Percentiles rank a stretch among this genome's conserved stretches.
Conservation (phyloP, 1,139 yeast species). For the Yamadazyma conglobata region DNA sequence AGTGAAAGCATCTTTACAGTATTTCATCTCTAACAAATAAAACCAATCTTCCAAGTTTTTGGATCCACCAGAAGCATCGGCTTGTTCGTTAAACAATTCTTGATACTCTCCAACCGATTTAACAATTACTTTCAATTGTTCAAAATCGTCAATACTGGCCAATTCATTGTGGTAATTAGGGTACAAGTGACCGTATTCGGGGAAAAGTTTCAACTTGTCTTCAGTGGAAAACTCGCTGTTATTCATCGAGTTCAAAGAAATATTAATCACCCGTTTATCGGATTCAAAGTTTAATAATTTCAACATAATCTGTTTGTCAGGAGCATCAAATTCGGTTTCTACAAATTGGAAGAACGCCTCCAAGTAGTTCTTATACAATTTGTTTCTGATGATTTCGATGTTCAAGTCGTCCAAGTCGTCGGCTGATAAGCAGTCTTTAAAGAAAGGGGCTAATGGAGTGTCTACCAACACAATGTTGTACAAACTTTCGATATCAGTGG, state of each 20-base stretch:
- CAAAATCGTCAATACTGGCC: slow-evolving; percentile 79
- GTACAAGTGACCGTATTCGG: slow-evolving; percentile 75
- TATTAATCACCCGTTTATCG: slow-evolving; percentile 90
- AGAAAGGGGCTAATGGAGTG: slow-evolving; percentile 96
- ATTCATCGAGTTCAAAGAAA: slow-evolving; percentile 83
- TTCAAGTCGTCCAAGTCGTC: slow-evolving; percentile 94
- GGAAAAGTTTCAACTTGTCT: slow-evolving; percentile 69
- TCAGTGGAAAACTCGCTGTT: slow-evolving; percentile 68
- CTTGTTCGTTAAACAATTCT: slow-evolving; percentile 62
- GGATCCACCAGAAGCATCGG: slow-evolving; percentile 43
- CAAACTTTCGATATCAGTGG: slow-evolving; percentile 88
- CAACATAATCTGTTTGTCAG: slow-evolving; percentile 80
- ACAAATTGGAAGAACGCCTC: slow-evolving; percentile 81
- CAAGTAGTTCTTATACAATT: slow-evolving; percentile 85
- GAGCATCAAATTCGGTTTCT: slow-evolving; percentile 56
- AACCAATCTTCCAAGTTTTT: slow-evolving; percentile 88
- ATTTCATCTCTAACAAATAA: slow-evolving; percentile 86
- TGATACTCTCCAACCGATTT: slow-evolving; percentile 73
- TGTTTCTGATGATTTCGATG: slow-evolving; percentile 91
- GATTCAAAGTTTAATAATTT: slow-evolving; percentile 84
- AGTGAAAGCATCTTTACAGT: slow-evolving; percentile 89
- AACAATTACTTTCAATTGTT: slow-evolving; percentile 71
- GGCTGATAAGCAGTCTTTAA: slow-evolving; percentile 86
- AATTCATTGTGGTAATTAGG: slow-evolving; percentile 71
- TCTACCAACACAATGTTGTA: slow-evolving; percentile 94